phyloP scores from a whole-genome alignment of 192 early-diverging fungal genomes.

The Ambispora gerdemannii region DNA sequence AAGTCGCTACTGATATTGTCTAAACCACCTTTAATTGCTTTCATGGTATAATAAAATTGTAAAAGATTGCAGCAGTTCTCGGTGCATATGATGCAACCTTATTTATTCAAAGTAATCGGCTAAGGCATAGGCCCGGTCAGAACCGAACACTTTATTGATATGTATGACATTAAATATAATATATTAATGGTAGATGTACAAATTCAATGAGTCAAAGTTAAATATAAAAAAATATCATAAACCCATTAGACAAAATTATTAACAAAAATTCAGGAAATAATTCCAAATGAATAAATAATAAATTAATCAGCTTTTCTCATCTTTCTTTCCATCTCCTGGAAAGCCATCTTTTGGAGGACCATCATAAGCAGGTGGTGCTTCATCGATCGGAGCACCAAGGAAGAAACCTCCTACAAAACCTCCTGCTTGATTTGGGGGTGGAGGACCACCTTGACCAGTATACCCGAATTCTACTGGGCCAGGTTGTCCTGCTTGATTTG shows the following conservation, averaged over 20 bases:
- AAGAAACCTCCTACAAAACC: constrained; percentile 26
- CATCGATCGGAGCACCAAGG: constrained; percentile 22
- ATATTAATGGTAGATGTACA: too few species aligned
- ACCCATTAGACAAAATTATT: too few species aligned
- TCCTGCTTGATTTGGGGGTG: not conserved
- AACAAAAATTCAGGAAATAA: too few species aligned
- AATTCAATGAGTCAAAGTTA: too few species aligned
- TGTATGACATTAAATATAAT: too few species aligned
- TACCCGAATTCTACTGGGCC: not conserved
- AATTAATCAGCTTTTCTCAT: not conserved
- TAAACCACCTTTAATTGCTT: not conserved
- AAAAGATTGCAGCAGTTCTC: not conserved
- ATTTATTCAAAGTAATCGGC: not conserved
- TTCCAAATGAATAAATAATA: constrained; percentile 5
- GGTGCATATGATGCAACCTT: not conserved
- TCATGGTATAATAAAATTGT: not conserved
- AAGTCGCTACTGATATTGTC: not conserved
- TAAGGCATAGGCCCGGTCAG: not conserved
- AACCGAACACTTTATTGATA: too few species aligned
- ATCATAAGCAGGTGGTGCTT: constrained; percentile 27
- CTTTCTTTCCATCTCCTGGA: constrained; percentile 4
- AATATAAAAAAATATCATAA: too few species aligned
- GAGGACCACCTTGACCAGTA: not conserved
- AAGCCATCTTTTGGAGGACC: constrained; percentile 7
- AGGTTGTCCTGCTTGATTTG: constrained; percentile 2